These are phyloP conservation scores for Mycena sp. DNA, from an alignment of 1,284 basidiomycete genomes.

Conservation along the genomic window DNA sequence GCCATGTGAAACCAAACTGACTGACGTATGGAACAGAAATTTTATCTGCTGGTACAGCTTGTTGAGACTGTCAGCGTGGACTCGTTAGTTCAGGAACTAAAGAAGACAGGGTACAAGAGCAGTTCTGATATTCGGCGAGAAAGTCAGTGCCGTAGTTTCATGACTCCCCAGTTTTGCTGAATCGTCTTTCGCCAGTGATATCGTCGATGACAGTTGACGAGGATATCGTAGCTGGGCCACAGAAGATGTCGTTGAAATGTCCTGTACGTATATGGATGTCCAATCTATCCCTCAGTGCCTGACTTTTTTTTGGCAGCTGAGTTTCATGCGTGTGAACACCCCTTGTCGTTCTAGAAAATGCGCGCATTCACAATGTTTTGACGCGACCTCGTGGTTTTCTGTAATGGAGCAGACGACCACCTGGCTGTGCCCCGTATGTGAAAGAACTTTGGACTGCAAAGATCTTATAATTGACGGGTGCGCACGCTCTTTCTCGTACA, in stretches of 20 bases:
- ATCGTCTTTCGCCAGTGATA: slow-evolving; percentile 59
- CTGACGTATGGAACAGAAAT: slow-evolving; percentile 68
- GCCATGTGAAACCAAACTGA: slow-evolving; percentile 10
- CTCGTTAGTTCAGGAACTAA: slow-evolving; percentile 72
- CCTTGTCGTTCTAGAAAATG: slow-evolving; percentile 87
- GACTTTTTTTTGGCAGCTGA: slow-evolving; percentile 64
- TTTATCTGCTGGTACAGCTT: slow-evolving; percentile 85
- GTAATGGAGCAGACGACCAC: slow-evolving; percentile 98
- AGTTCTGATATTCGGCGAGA: slow-evolving; percentile 73
- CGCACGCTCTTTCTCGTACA: slow-evolving; percentile 39
- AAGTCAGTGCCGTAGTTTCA: slow-evolving; percentile 56
- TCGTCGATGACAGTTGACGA: slow-evolving; percentile 75
- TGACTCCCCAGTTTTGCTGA: slow-evolving; percentile 12
- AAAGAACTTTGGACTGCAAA: slow-evolving; percentile 78
- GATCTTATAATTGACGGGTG: slow-evolving; percentile 94
- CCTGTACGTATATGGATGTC: slow-evolving; percentile 68
- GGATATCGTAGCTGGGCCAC: slow-evolving; percentile 87
- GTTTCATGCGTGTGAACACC: slow-evolving; percentile 86
- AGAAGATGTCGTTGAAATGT: slow-evolving; percentile 91
- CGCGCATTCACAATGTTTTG: slow-evolving; percentile 95
- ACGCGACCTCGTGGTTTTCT: slow-evolving; percentile 93
- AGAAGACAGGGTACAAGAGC: slow-evolving; percentile 70
- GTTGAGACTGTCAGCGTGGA: slow-evolving; percentile 78
- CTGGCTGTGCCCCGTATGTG: slow-evolving; percentile 96
- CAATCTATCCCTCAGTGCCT: slow-evolving; percentile 8